Base-by-base conservation (phyloP, 805 yeast species). In the Metschnikowia koreensis region DNA sequence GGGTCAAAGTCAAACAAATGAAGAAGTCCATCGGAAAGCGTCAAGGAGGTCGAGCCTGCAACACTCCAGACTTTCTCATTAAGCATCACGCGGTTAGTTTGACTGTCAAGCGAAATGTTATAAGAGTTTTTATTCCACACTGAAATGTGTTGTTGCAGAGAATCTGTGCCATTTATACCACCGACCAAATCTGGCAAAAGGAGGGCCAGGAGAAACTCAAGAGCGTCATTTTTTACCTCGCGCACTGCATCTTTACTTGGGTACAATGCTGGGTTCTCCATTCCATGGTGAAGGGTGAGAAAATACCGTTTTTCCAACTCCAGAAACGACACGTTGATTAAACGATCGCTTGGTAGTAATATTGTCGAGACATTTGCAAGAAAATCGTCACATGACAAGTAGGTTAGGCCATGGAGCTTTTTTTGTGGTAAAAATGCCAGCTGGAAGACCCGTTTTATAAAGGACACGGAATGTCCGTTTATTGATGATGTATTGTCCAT, bases 301-400 rank as follows among this genome's bases (percentile, higher is more conserved):
- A 68, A 73, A 52, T 74, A 74, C 38, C 55, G 41, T 7, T 38
- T 42, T 29, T 69, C 66, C 45, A 70, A 45, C 3, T 57, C 60
- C 54, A 69, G 60, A 36, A 74, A 50, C 9, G 74, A 63, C 1
- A 54, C 31, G 1, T 54, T 40, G 0, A 73, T 53, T 42, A 53
- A 60, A 7, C 59, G 61, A 48, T 74, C 74, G 0, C 71, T 60
- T 11, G 78, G 79, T 2, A 74, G 37, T 22, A 75, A 59, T 1
- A 73, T 38, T 1, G 77, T 71, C 12, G 64, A 57, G 1, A 58
- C 60, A 8, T 60, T 56, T 11, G 54, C 47, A 33, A 72, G 51
- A 48, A 69, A 68, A 12, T 60, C 60, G 27, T 58, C 61, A 59
- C 79, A 74, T 7, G 66, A 38, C 1, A 31, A 39, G 6, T 17